These are phyloP conservation scores for Pseudopithomyces chartarum DNA, from an alignment of 2,329 filamentous ascomycete species.

Conservation along the genomic window DNA sequence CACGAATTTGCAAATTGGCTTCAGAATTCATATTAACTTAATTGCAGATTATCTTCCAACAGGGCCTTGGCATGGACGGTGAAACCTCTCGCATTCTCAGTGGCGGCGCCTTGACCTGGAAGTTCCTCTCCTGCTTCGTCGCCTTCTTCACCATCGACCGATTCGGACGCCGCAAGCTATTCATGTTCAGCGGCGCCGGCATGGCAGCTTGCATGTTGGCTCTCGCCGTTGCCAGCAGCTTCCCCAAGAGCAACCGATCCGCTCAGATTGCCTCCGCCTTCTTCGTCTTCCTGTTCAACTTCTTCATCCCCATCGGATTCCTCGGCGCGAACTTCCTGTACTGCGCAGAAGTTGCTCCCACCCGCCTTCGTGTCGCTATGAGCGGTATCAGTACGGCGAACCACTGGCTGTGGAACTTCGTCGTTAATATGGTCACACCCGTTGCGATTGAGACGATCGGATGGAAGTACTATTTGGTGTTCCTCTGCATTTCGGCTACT, in stretches of 20 bases:
- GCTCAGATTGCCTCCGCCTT: constrained; percentile 59
- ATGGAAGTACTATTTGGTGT: constrained; percentile 59
- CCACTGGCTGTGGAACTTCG: constrained; percentile 55
- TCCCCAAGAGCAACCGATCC: constrained; percentile 50
- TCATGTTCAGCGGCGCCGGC: constrained; percentile 58
- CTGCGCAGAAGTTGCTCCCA: constrained; percentile 62
- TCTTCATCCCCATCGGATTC: constrained; percentile 65
- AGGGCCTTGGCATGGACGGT: constrained; percentile 49
- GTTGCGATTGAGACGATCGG: constrained; percentile 57
- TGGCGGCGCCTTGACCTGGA: constrained; percentile 64
- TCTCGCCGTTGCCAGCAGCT: constrained; percentile 59
- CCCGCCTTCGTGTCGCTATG: constrained; percentile 59
- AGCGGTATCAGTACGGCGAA: constrained; percentile 61
- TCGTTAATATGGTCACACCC: constrained; percentile 34
- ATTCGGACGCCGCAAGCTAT: constrained; percentile 66
- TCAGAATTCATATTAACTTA: neutral
- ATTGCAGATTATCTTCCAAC: constrained; percentile 48
- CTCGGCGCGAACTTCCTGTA: constrained; percentile 66
- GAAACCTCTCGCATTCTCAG: constrained; percentile 64
- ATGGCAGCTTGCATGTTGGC: constrained; percentile 62
- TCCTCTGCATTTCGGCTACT: constrained; percentile 52
- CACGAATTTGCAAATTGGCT: constrained; percentile 52
- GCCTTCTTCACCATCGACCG: constrained; percentile 74
- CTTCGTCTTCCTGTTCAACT: constrained; percentile 65
- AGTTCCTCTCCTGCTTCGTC: constrained; percentile 62